phyloP scores from a whole-genome alignment of 257 asterid species.

The Penstemon barbatus region DNA sequence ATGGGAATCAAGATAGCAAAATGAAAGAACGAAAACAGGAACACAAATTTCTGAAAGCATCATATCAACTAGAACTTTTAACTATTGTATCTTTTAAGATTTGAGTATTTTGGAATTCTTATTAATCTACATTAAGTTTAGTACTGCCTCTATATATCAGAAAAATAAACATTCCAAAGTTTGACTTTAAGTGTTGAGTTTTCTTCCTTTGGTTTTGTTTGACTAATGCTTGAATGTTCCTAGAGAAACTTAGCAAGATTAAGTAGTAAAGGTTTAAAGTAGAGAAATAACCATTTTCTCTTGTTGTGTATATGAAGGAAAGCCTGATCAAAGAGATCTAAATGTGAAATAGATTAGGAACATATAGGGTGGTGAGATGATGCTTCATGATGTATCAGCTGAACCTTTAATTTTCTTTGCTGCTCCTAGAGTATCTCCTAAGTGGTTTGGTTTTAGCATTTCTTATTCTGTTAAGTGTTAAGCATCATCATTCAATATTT shows the following conservation, averaged over 20 bases:
- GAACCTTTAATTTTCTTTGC: slow-evolving; percentile 25
- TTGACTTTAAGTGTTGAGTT: slow-evolving; percentile 12
- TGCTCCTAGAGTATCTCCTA: slow-evolving; percentile 29
- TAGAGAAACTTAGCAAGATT: slow-evolving; percentile 14
- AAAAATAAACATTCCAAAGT: neutral
- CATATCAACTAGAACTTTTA: neutral
- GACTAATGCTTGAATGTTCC: slow-evolving; percentile 11
- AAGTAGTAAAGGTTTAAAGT: neutral
- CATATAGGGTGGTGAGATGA: slow-evolving; percentile 18
- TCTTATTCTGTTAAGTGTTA: slow-evolving; percentile 33
- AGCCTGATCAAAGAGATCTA: slow-evolving; percentile 10
- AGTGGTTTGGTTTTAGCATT: slow-evolving; percentile 34
- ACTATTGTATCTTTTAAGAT: slow-evolving; percentile 7
- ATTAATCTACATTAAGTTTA: neutral
- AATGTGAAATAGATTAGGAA: slow-evolving; percentile 14
- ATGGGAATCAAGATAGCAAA: no score
- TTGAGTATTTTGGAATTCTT: slow-evolving; percentile 6
- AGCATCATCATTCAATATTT: slow-evolving; percentile 36
- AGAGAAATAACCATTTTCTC: slow-evolving; percentile 17
- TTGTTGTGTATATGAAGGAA: slow-evolving; percentile 11
- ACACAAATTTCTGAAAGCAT: no score
- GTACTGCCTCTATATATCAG: neutral
- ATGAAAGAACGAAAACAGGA: no score
- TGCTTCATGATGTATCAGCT: slow-evolving; percentile 22
- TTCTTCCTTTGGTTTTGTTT: neutral